These are phyloP conservation scores for Purshia tridentata DNA, from an alignment of 306 rosid genomes.

Conservation along the genomic window DNA sequence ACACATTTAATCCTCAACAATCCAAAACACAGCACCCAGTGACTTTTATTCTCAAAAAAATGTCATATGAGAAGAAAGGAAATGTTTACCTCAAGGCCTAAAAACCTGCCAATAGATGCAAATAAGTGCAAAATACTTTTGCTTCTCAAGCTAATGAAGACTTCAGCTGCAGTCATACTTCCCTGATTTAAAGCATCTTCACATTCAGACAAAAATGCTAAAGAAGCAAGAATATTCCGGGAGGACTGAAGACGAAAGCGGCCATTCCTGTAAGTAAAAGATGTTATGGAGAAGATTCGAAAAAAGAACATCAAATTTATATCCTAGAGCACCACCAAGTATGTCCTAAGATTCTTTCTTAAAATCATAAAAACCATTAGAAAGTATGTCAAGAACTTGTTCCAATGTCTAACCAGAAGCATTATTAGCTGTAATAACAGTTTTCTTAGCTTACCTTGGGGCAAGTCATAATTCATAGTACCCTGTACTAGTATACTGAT, in stretches of 20 bases:
- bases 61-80: conserved; percentile 12
- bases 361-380: not conserved
- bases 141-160: conserved; percentile 84
- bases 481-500: not conserved
- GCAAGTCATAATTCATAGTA: conserved; percentile 2
- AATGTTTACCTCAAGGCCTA: conserved; percentile 82
- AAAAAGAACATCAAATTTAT: conserved; percentile 9
- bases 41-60: not conserved
- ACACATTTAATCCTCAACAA: not conserved
- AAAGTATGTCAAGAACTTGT: not conserved
- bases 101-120: conserved; percentile 84
- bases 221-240: conserved; percentile 57
- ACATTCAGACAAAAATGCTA: conserved; percentile 58
- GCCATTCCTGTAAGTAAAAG: conserved; percentile 70
- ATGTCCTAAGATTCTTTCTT: not conserved
- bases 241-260: conserved; percentile 89
- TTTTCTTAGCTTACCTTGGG: not conserved
- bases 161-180: conserved; percentile 79
- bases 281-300: conserved; percentile 19
- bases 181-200: conserved; percentile 98
- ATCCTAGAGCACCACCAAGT: not conserved
- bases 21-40: conserved; percentile 5
- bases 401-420: not conserved
- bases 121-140: conserved; percentile 86
- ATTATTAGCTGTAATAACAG: conserved; percentile 4